Evolutionary conservation across 805 yeast genomes (phyloP), one percentile per base, ranked within the genome.

Genomic region (Saccharomyces mikatae): DNA sequence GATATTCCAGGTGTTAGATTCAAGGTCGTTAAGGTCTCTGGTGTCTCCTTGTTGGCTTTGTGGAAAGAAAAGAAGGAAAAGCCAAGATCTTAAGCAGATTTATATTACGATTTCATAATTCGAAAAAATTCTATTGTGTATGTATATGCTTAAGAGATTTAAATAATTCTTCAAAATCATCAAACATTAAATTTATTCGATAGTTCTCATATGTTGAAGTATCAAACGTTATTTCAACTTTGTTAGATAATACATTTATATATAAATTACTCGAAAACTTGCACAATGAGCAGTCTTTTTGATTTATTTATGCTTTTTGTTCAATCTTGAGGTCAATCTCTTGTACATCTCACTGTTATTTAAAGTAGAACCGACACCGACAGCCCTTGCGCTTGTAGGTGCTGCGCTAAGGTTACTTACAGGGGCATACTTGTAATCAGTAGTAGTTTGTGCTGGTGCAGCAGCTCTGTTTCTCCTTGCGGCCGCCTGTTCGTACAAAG

Each of bases 61-160:
- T 91, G 96, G 96, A 92, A 91, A 85, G 97, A 92, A 84, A 92
- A 92, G 97, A 92, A 91, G 89, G 98, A 92, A 85, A 91, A 91
- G 89, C 97, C 97, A 83, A 89, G 97, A 84, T 89, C 96, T 76
- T 89, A 87, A 81, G 60, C 57, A 54, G 44, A 36, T 17, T 36
- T 36, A 36, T 36, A 36, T 36, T 21, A 36, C 44, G 44, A 36
- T 17, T 36, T 21, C 44, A 36, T 36, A 36, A 36, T 36, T 36
- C 44, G 22, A 36, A 36, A 14, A 36, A 36, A 36, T 36, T 36
- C 44, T 36, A 36, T 17, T 36, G 44, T 36, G 41, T 36, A 36
- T 36, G 44, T 36, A 36, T 36, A 36, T 21, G 44, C 17, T 36
- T 36, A 36, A 36, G 44, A 36, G 44, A 36, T 17, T 14, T 36